These are phyloP conservation scores for Cladosporium sp. DNA, from an alignment of 2,329 filamentous ascomycete genomes.

Conservation along the genomic window DNA sequence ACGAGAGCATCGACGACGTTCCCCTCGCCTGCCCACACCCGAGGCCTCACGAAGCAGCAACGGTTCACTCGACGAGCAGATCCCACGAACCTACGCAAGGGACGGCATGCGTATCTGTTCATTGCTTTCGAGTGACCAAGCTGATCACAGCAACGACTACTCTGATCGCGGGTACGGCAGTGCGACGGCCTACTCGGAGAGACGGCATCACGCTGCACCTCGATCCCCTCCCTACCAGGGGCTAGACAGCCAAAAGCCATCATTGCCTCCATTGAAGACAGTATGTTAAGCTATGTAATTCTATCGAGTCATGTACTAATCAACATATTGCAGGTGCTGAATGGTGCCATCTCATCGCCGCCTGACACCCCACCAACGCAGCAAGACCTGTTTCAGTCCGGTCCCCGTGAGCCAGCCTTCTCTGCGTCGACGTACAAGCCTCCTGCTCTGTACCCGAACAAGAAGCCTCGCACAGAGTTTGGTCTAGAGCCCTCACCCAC, in stretches of 20 bases:
- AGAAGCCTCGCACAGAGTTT: constrained; percentile 33
- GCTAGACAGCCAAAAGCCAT: constrained; percentile 32
- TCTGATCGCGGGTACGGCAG: neutral
- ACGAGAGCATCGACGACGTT: constrained; percentile 3
- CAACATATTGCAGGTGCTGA: neutral
- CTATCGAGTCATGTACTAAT: neutral
- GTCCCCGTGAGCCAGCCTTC: constrained; percentile 35
- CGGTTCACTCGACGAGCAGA: constrained; percentile 27
- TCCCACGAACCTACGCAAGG: constrained; percentile 18
- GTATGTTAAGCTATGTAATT: constrained; percentile 31
- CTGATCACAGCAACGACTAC: neutral
- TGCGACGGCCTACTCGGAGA: constrained; percentile 19
- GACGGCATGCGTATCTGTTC: constrained; percentile 17
- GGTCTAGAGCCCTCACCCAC: constrained; percentile 8
- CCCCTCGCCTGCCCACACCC: constrained; percentile 33
- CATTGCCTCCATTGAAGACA: constrained; percentile 37
- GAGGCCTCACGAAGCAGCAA: constrained; percentile 33
- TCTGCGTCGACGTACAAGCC: constrained; percentile 36
- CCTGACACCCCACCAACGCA: constrained; percentile 32
- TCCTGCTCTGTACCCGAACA: constrained; percentile 37
- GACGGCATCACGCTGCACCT: constrained; percentile 25
- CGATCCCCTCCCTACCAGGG: constrained; percentile 34
- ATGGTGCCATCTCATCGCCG: constrained; percentile 16
- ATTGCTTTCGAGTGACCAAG: constrained; percentile 1
- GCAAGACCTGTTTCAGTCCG: constrained; percentile 28